Evolutionary conservation across 768 basidiomycete species (phyloP).

Genomic region (Dentipellis sp.): DNA sequence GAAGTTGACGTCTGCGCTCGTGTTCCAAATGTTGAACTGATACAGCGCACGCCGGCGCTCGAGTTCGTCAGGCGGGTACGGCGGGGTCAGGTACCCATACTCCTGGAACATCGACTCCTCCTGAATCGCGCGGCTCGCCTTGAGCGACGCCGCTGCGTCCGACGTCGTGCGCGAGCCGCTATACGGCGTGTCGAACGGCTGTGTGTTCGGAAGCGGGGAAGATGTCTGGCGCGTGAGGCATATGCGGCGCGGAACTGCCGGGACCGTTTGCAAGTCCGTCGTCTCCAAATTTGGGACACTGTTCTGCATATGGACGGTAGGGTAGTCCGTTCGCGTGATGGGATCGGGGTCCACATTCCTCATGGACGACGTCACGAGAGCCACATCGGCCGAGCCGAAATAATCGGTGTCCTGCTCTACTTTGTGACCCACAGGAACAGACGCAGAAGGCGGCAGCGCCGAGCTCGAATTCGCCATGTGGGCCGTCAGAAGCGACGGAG

Average conservation of each 20-base stretch:
- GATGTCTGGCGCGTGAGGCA: conserved; percentile 55
- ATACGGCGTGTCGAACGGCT: conserved; percentile 22
- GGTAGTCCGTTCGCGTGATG: conserved; percentile 6
- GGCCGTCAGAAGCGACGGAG: not conserved
- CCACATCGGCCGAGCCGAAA: conserved; percentile 1
- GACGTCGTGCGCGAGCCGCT: conserved; percentile 5
- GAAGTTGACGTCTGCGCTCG: conserved; percentile 80
- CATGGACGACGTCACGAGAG: conserved; percentile 12
- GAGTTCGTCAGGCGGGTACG: conserved; percentile 76
- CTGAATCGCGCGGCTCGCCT: conserved; percentile 41
- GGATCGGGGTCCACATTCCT: conserved; percentile 21
- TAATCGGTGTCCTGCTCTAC: not conserved
- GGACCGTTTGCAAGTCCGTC: conserved; percentile 27
- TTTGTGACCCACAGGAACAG: not conserved
- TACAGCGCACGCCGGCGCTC: conserved; percentile 79
- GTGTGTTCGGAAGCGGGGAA: conserved; percentile 46
- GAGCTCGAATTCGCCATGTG: not conserved
- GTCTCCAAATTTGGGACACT: conserved; percentile 22
- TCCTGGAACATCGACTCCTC: conserved; percentile 61
- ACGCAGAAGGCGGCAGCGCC: not conserved
- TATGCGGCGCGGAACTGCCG: conserved; percentile 41
- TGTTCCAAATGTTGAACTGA: conserved; percentile 90
- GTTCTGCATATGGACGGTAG: conserved; percentile 16
- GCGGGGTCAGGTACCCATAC: conserved; percentile 66
- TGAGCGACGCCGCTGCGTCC: not conserved